Conservation (phyloP, 805 yeast species). For the Starmerella apis region DNA sequence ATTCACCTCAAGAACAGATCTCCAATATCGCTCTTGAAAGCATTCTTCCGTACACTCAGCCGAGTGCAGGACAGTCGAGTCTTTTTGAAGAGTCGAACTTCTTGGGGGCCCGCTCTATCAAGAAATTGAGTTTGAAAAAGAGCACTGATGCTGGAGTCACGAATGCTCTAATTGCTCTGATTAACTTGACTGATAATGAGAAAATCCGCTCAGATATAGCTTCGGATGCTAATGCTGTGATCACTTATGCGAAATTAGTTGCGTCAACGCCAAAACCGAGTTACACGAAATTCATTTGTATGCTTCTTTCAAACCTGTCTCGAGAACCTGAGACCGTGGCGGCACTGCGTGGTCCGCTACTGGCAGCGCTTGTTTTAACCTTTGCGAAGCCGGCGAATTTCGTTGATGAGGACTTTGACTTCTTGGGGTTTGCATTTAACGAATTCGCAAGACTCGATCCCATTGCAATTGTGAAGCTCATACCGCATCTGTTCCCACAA, state of each 20-base stretch:
- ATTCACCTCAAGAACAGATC: constrained; percentile 68
- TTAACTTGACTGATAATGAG: constrained; percentile 67
- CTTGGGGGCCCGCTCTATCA: constrained; percentile 63
- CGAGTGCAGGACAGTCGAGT: constrained; percentile 54
- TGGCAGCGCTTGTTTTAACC: constrained; percentile 53
- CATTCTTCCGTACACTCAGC: constrained; percentile 50
- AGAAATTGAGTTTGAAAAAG: constrained; percentile 26
- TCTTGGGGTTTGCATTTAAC: constrained; percentile 77
- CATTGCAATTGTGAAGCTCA: constrained; percentile 42
- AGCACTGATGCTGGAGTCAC: constrained; percentile 35
- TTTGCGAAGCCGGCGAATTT: constrained; percentile 40
- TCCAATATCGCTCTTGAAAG: constrained; percentile 77
- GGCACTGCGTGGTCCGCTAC: constrained; percentile 47
- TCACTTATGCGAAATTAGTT: constrained; percentile 45
- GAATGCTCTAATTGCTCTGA: constrained; percentile 66
- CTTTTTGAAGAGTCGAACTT: constrained; percentile 62
- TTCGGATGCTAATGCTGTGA: constrained; percentile 47
- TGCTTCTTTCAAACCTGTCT: constrained; percentile 75
- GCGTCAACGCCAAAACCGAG: constrained; percentile 37
- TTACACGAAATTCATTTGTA: constrained; percentile 38
- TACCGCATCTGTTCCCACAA: constrained; percentile 71
- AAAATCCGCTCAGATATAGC: constrained; percentile 55
- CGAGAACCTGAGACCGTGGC: constrained; percentile 56
- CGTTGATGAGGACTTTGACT: constrained; percentile 65
- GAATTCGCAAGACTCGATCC: constrained; percentile 63